phyloP scores from a whole-genome alignment of 352 stramenopile species.

The Thalassiosira hispida region DNA sequence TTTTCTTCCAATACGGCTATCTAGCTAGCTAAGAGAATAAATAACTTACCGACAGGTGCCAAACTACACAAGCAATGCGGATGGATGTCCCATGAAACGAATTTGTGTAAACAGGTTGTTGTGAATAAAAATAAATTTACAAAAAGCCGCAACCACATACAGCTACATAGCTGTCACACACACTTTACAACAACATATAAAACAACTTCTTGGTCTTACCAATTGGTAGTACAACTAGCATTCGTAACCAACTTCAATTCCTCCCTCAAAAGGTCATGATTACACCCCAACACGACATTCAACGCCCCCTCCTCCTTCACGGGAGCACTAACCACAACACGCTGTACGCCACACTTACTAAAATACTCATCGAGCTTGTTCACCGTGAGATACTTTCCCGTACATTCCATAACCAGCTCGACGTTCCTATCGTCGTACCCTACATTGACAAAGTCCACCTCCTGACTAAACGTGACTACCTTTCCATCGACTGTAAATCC shows the following conservation, averaged over 20 bases:
- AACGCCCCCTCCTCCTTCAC: slow-evolving; percentile 82
- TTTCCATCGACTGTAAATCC: slow-evolving; percentile 84
- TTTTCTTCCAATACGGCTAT: too few relatives aligned
- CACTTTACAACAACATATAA: neutral
- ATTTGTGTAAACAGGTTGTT: too few relatives aligned
- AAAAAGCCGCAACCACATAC: too few relatives aligned
- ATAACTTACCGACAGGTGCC: slow-evolving; percentile 2
- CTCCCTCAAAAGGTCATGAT: slow-evolving; percentile 73
- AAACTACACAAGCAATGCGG: neutral
- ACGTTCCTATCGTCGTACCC: slow-evolving; percentile 75
- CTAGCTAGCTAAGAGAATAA: neutral
- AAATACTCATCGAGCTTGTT: slow-evolving; percentile 75
- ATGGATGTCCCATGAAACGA: neutral
- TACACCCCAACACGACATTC: slow-evolving; percentile 86
- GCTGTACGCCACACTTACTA: slow-evolving; percentile 73
- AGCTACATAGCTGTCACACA: too few relatives aligned
- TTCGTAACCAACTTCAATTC: slow-evolving; percentile 83
- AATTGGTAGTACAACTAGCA: slow-evolving; percentile 87
- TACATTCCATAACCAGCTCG: slow-evolving; percentile 87
- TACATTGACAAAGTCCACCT: slow-evolving; percentile 77
- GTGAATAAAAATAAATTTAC: too few relatives aligned
- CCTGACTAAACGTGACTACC: slow-evolving; percentile 71
- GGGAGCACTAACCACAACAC: slow-evolving; percentile 84
- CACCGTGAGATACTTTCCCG: slow-evolving; percentile 80
- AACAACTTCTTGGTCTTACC: slow-evolving; percentile 81